Percentiles rank a stretch among this genome's conserved stretches.
Evolutionary conservation across 1,284 basidiomycete species (phyloP).

Genomic region (Apiotrichum montevideense): DNA sequence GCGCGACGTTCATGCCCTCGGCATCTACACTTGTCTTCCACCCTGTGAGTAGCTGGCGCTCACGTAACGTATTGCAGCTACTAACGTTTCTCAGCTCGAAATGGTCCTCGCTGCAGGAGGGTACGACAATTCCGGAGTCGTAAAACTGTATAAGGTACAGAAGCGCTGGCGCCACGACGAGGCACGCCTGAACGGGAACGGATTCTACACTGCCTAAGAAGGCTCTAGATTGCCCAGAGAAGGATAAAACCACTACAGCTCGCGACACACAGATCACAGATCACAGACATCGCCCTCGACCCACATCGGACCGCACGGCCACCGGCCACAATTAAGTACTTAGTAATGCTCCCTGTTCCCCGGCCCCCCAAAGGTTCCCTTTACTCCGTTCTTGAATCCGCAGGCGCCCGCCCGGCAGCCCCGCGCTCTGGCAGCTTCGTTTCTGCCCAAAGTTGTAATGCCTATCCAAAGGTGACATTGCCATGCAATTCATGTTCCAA

Average conservation of each 20-base stretch:
- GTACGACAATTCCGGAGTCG: slow-evolving; percentile 43
- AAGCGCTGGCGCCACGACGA: slow-evolving; percentile 3
- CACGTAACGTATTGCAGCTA: background rate
- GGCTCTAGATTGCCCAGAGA: background rate
- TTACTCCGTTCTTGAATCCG: too few relatives aligned
- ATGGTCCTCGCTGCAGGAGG: slow-evolving; percentile 45
- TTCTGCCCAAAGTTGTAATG: background rate
- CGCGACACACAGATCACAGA: too few relatives aligned
- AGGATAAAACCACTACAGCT: too few relatives aligned
- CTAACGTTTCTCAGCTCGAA: slow-evolving; percentile 25
- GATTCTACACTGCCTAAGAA: background rate
- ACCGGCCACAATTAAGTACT: too few relatives aligned
- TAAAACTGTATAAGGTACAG: slow-evolving; percentile 38
- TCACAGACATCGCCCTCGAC: too few relatives aligned
- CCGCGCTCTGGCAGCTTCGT: background rate
- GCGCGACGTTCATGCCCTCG: slow-evolving; percentile 37
- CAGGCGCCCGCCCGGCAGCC: too few relatives aligned
- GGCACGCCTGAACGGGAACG: slow-evolving; percentile 8
- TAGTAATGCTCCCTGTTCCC: too few relatives aligned
- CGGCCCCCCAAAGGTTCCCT: too few relatives aligned
- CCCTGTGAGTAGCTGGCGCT: slow-evolving; percentile 33
- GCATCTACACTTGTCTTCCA: slow-evolving; percentile 45
- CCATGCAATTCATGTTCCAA: slow-evolving; percentile 10
- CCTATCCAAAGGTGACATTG: background rate
- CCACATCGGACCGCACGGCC: too few relatives aligned